Percentiles rank a stretch among this genome's conserved stretches.
These are phyloP conservation scores for Boechera retrofracta DNA, from an alignment of 345 rosid species.

Conservation along the genomic window DNA sequence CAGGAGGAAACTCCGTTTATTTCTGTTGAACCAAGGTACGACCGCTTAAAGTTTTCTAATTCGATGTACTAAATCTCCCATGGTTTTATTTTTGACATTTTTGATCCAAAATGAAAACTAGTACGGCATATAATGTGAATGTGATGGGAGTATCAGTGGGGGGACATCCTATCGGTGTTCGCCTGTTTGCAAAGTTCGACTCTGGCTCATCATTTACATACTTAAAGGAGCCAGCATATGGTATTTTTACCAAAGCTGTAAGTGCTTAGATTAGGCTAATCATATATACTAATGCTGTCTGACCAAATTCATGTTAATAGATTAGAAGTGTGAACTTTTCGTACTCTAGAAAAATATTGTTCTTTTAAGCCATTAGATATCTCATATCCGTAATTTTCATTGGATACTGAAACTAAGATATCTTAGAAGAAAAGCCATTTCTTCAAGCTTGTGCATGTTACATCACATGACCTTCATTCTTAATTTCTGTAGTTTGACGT, in stretches of 20 bases:
- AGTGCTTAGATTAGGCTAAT: conserved; percentile 34
- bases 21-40: conserved; percentile 56
- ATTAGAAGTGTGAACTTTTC: neutral
- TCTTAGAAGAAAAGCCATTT: neutral
- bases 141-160: conserved; percentile 58
- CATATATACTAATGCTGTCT: neutral
- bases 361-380: conserved; percentile 14
- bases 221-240: conserved; percentile 76
- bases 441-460: conserved; percentile 17
- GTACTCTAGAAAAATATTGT: neutral
- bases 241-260: conserved; percentile 62
- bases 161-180: conserved; percentile 47
- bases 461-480: conserved; percentile 29
- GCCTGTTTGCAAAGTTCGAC: conserved; percentile 70
- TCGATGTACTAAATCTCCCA: neutral
- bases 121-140: conserved; percentile 75
- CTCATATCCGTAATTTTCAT: conserved; percentile 12
- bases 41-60: neutral
- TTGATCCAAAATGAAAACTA: conserved; percentile 22
- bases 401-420: neutral
- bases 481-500: conserved; percentile 62
- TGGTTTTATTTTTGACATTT: conserved; percentile 2
- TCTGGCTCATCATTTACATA: conserved; percentile 84
- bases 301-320: neutral
- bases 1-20: conserved; percentile 79